Percentiles rank a stretch among this genome's conserved stretches.
phyloP scores from a whole-genome alignment of 768 basidiomycete genomes.

The Auriscalpium orientale region DNA sequence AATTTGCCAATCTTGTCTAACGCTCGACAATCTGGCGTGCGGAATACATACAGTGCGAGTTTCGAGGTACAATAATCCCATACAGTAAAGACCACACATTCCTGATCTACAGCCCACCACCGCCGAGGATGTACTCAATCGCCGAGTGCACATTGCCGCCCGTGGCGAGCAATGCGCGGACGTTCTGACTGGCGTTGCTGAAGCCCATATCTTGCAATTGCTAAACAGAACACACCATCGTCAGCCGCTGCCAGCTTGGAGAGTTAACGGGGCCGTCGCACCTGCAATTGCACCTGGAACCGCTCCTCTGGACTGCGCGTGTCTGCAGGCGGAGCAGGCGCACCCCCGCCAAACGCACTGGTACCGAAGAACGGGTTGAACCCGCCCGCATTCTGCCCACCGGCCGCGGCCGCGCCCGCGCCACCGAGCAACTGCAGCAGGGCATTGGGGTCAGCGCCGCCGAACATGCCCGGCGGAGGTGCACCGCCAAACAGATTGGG shows the following conservation, averaged over 20 bases:
- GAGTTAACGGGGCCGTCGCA: conserved; percentile 21
- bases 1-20: no score
- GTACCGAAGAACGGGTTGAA: conserved; percentile 16
- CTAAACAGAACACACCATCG: conserved; percentile 28
- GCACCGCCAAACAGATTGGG: conserved; percentile 12
- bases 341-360: conserved; percentile 16
- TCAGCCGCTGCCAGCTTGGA: not conserved
- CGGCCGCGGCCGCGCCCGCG: conserved; percentile 20
- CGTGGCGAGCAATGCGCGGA: conserved; percentile 83
- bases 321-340: conserved; percentile 51
- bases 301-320: conserved; percentile 81
- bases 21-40: no score
- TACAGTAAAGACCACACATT: no score
- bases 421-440: conserved; percentile 34
- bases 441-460: conserved; percentile 33
- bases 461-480: not conserved
- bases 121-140: conserved; percentile 85
- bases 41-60: no score
- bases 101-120: conserved; percentile 52
- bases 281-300: conserved; percentile 83
- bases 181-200: conserved; percentile 80
- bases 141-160: conserved; percentile 91
- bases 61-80: no score
- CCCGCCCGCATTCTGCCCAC: conserved; percentile 18
- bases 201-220: conserved; percentile 97